A percentile compares a stretch with the other conserved stretches of the same genome.
Evolutionary conservation across 2,329 filamentous ascomycete species (phyloP).

Genomic region (Aspergillus sojae): DNA sequence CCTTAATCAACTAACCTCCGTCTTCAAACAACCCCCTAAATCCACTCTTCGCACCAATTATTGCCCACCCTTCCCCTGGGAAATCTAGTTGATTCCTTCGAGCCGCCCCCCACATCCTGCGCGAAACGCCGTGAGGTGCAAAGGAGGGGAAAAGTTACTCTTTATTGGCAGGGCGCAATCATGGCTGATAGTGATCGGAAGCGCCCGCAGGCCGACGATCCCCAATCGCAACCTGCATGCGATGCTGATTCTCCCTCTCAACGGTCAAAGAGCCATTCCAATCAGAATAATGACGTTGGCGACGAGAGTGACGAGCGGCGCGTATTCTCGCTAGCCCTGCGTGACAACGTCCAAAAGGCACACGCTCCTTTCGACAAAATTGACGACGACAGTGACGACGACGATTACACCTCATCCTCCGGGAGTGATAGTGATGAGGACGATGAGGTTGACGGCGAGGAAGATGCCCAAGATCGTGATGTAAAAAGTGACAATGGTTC

Average conservation of each 20-base stretch:
- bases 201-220: slow-evolving; percentile 17
- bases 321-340: neutral
- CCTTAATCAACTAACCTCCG: slow-evolving; percentile 4
- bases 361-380: slow-evolving; percentile 4
- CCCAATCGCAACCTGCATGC: slow-evolving; percentile 6
- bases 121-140: slow-evolving; percentile 1
- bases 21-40: slow-evolving; percentile 4
- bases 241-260: slow-evolving; percentile 11
- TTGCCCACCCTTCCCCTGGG: neutral
- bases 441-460: slow-evolving; percentile 29
- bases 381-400: slow-evolving; percentile 16
- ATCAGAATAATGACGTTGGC: neutral
- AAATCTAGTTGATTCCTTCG: neutral
- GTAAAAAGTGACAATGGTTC: slow-evolving; percentile 11
- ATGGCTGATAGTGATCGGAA: slow-evolving; percentile 20
- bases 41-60: slow-evolving; percentile 4
- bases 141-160: slow-evolving; percentile 2
- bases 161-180: slow-evolving; percentile 18
- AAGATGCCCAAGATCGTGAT: slow-evolving; percentile 14
- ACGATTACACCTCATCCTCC: slow-evolving; percentile 27
- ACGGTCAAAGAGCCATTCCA: slow-evolving; percentile 1
- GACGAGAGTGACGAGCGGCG: slow-evolving; percentile 7
- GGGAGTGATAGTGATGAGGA: slow-evolving; percentile 28
- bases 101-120: slow-evolving; percentile 2
- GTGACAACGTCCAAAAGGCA: neutral